Conservation (phyloP, 768 basidiomycete genomes). For the Leucocoprinus birnbaumii region DNA sequence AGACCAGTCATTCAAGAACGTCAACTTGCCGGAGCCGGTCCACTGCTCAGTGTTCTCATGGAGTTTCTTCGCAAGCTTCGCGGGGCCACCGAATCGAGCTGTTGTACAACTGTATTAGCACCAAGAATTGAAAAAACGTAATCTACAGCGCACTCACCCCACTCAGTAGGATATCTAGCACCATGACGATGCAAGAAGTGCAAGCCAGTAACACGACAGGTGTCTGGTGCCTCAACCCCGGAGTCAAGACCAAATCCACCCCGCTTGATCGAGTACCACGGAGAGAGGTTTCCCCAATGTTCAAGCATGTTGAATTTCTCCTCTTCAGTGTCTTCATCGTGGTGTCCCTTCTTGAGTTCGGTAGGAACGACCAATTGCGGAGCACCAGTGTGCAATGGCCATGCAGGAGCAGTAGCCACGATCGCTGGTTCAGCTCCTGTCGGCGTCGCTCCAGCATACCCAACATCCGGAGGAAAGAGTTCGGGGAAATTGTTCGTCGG, state of each 20-base stretch:
- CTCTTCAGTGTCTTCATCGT: constrained; percentile 17
- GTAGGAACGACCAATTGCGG: constrained; percentile 59
- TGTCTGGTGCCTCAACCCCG: constrained; percentile 63
- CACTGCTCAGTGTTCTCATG: constrained; percentile 53
- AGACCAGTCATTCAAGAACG: constrained; percentile 83
- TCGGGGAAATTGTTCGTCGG: constrained; percentile 74
- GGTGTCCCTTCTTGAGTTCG: constrained; percentile 19
- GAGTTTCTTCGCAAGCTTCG: constrained; percentile 53
- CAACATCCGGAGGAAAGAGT: constrained; percentile 74
- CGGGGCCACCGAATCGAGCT: constrained; percentile 64
- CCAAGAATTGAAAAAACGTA: background rate
- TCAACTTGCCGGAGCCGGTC: constrained; percentile 62
- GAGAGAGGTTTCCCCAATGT: constrained; percentile 83
- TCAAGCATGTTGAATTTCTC: constrained; percentile 64
- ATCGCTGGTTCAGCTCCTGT: constrained; percentile 78
- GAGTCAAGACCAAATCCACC: constrained; percentile 73
- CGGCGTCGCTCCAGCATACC: constrained; percentile 74
- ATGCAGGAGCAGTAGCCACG: constrained; percentile 72
- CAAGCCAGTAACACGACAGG: constrained; percentile 68
- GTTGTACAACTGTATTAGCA: background rate
- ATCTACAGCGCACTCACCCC: constrained; percentile 40
- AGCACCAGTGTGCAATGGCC: constrained; percentile 73
- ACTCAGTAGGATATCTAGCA: constrained; percentile 67
- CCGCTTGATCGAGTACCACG: constrained; percentile 76
- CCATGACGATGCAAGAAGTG: constrained; percentile 85